Conservation (phyloP, 768 basidiomycete genomes). For the Suillus spraguei region DNA sequence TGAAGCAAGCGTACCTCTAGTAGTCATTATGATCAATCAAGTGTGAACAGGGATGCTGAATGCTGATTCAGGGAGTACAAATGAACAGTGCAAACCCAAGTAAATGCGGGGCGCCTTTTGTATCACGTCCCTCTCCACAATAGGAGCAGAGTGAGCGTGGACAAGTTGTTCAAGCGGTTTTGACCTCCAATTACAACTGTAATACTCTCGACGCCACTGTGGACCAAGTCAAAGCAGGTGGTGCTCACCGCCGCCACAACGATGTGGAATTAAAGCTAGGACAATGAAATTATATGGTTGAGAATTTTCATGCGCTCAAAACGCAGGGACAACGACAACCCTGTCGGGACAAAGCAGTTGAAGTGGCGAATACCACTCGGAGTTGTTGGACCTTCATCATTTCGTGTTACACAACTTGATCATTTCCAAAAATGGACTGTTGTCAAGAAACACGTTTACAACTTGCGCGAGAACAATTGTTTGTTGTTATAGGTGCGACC, state of each 20-base stretch:
- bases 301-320: slow-evolving; percentile 4
- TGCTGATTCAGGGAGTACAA: no score
- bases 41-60: background rate
- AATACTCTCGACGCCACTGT: slow-evolving; percentile 16
- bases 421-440: slow-evolving; percentile 19
- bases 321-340: slow-evolving; percentile 9
- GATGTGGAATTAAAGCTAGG: slow-evolving; percentile 14
- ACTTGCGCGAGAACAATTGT: slow-evolving; percentile 11
- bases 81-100: background rate
- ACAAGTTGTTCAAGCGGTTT: slow-evolving; percentile 17
- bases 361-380: slow-evolving; percentile 3
- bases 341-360: slow-evolving; percentile 27
- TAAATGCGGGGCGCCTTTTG: slow-evolving; percentile 20
- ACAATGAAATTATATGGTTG: slow-evolving; percentile 15
- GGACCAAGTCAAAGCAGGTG: slow-evolving; percentile 31
- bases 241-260: slow-evolving; percentile 17
- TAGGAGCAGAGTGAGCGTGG: slow-evolving; percentile 14
- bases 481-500: slow-evolving; percentile 8
- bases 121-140: slow-evolving; percentile 14
- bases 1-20: background rate
- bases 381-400: slow-evolving; percentile 1
- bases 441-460: slow-evolving; percentile 11
- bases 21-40: slow-evolving; percentile 14
- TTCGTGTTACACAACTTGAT: slow-evolving; percentile 5
- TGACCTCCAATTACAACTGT: slow-evolving; percentile 19